These are phyloP conservation scores for Spergularia bocconei DNA, from an alignment of 148 eudicot genomes.

Conservation along the genomic window DNA sequence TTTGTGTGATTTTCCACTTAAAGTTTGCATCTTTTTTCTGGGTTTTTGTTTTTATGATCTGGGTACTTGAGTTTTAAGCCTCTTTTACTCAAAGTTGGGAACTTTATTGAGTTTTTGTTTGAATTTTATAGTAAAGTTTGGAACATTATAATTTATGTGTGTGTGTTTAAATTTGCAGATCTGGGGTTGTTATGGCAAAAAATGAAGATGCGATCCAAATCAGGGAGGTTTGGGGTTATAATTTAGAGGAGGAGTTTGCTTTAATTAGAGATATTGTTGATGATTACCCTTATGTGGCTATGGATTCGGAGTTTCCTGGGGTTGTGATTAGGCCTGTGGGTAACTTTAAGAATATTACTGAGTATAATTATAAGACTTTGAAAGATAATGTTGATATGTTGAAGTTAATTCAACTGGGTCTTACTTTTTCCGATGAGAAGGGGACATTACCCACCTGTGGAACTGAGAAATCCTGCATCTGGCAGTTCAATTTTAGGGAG, in stretches of 20 bases:
- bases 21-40: background rate
- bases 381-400: conserved; percentile 51
- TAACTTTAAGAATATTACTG: conserved; percentile 36
- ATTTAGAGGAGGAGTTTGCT: conserved; percentile 39
- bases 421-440: conserved; percentile 43
- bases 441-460: conserved; percentile 46
- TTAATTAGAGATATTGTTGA: conserved; percentile 40
- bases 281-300: conserved; percentile 44
- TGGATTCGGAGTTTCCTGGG: conserved; percentile 52
- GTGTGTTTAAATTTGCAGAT: background rate
- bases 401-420: conserved; percentile 44
- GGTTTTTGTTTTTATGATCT: background rate
- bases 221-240: conserved; percentile 46
- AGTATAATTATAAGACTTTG: conserved; percentile 38
- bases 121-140: background rate
- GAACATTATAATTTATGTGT: too few relatives aligned
- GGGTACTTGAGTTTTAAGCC: background rate
- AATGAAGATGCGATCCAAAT: conserved; percentile 36
- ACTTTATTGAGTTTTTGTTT: background rate
- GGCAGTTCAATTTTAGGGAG: conserved; percentile 48
- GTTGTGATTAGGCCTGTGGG: conserved; percentile 41
- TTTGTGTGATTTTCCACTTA: too few relatives aligned
- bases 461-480: conserved; percentile 38
- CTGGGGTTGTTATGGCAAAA: conserved; percentile 23
- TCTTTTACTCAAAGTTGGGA: background rate